Percentiles rank a stretch among this genome's conserved stretches.
Evolutionary conservation across 108 stramenopile species (phyloP).

Genomic region (Aurantiochytrium sp.): DNA sequence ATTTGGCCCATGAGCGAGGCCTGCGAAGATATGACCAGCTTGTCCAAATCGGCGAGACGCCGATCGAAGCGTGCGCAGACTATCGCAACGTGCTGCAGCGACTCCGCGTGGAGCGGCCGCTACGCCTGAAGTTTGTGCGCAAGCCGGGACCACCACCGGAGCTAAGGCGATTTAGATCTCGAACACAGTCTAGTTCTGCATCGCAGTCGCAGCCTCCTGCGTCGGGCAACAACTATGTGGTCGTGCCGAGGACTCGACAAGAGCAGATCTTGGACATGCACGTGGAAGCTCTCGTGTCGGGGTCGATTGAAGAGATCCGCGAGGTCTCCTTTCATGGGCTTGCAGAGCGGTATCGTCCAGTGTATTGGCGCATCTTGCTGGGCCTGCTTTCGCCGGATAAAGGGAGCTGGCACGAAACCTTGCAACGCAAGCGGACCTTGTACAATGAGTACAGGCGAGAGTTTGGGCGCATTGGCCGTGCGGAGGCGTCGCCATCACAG

Average conservation of each 20-base stretch:
- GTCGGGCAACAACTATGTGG: neutral
- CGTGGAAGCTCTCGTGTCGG: neutral
- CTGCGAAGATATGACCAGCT: neutral
- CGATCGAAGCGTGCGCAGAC: neutral
- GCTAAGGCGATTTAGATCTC: neutral
- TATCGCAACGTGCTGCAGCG: neutral
- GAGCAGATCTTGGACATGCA: neutral
- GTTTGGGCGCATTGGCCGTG: neutral
- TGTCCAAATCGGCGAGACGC: neutral
- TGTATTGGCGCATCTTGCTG: neutral
- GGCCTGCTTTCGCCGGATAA: neutral
- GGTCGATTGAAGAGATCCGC: neutral
- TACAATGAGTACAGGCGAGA: slow-evolving; percentile 5
- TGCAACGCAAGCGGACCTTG: neutral
- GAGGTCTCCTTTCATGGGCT: neutral
- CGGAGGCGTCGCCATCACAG: neutral
- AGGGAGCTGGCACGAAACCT: neutral
- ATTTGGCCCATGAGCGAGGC: neutral
- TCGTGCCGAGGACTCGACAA: neutral
- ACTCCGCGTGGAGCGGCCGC: neutral
- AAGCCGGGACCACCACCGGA: neutral
- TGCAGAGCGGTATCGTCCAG: neutral
- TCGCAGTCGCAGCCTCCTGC: neutral
- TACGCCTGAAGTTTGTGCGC: neutral
- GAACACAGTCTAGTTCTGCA: neutral